A percentile compares a stretch with the other conserved stretches of the same genome.
Evolutionary conservation across 2,329 filamentous ascomycete genomes (phyloP).

Genomic region (Penicillium psychrosexuale): DNA sequence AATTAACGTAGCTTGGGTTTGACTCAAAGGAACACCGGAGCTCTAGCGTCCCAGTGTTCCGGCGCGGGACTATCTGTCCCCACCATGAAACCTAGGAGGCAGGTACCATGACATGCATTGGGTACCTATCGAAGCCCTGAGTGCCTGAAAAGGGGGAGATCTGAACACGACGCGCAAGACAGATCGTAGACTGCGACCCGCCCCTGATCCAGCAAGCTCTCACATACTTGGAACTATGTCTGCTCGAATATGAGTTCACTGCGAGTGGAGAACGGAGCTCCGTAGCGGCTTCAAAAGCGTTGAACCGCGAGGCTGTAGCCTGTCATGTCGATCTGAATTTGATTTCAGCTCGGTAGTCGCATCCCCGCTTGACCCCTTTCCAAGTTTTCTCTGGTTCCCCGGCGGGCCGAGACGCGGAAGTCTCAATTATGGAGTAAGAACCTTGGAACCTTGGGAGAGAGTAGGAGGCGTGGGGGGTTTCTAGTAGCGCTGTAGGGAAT

Average conservation of each 20-base stretch:
- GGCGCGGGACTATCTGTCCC: neutral
- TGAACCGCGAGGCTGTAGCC: neutral
- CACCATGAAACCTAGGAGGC: slow-evolving; percentile 7
- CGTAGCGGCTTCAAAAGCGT: neutral
- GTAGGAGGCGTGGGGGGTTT: neutral
- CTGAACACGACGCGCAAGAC: slow-evolving; percentile 7
- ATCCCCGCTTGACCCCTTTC: neutral
- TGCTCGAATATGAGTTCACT: neutral
- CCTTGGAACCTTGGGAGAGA: neutral
- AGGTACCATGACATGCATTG: slow-evolving; percentile 7
- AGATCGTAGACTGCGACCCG: slow-evolving; percentile 11
- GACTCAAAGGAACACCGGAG: neutral
- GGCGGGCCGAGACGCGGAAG: slow-evolving; percentile 11
- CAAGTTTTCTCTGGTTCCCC: slow-evolving; percentile 8
- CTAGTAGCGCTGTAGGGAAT: neutral
- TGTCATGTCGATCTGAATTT: slow-evolving; percentile 11
- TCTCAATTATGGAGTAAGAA: slow-evolving; percentile 7
- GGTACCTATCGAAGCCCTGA: slow-evolving; percentile 9
- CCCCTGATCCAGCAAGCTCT: neutral
- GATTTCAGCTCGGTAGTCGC: neutral
- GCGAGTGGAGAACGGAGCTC: neutral
- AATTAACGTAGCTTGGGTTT: neutral
- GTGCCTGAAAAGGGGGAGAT: slow-evolving; percentile 5
- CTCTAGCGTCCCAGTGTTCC: neutral
- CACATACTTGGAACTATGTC: neutral